A percentile compares a stretch with the other conserved stretches of the same genome.
Conservation (phyloP, 2,329 filamentous ascomycete genomes). For the Penicillium expansum region DNA sequence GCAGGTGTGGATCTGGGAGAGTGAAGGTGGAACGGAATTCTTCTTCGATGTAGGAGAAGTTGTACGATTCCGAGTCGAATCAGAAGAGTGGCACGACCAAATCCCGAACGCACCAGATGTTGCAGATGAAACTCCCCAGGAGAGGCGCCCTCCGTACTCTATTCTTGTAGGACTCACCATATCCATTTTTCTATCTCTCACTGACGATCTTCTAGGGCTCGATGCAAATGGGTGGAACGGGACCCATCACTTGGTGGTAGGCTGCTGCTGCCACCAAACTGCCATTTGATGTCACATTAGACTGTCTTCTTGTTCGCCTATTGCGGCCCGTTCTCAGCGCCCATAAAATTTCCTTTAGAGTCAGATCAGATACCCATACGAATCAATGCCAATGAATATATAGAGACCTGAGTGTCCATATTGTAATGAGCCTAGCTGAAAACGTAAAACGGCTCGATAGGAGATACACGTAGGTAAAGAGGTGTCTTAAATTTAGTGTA, state of each 20-base stretch:
- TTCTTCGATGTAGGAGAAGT: constrained; percentile 90
- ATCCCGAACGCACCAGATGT: constrained; percentile 68
- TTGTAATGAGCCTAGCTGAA: not conserved
- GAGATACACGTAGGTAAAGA: not conserved
- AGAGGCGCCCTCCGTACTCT: constrained; percentile 57
- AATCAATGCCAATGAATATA: constrained; percentile 11
- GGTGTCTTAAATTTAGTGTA: not conserved
- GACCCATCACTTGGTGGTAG: constrained; percentile 48
- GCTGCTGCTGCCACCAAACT: constrained; percentile 2
- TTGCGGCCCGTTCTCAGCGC: not conserved
- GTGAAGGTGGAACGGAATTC: constrained; percentile 67
- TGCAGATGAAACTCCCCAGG: constrained; percentile 56
- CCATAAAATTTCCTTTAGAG: constrained; percentile 14
- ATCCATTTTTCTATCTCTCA: not conserved
- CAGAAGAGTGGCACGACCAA: constrained; percentile 89
- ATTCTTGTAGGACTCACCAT: constrained; percentile 38
- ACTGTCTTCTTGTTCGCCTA: not conserved
- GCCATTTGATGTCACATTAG: not conserved
- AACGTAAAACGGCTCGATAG: not conserved
- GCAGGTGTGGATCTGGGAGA: constrained; percentile 80
- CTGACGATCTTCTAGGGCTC: constrained; percentile 38
- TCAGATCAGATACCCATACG: constrained; percentile 26
- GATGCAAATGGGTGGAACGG: constrained; percentile 48
- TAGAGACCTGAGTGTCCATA: not conserved
- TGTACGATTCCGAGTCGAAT: constrained; percentile 79